These are phyloP conservation scores for Coriolopsis trogii DNA, from an alignment of 1,284 basidiomycete genomes.

Conservation along the genomic window DNA sequence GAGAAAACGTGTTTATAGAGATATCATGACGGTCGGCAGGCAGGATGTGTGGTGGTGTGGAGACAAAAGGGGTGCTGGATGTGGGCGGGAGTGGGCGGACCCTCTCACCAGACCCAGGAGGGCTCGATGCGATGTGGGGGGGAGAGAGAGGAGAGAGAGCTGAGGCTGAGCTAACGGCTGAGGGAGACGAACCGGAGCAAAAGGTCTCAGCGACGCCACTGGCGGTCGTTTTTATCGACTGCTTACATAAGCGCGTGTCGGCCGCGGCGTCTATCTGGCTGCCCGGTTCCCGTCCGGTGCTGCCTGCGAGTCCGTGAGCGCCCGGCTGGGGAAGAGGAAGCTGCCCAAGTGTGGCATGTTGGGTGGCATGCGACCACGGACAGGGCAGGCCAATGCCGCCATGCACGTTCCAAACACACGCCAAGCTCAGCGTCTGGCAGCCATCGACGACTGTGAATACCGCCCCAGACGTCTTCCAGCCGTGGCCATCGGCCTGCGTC, in stretches of 20 bases:
- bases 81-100: conserved; percentile 34
- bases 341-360: too few relatives aligned
- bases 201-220: conserved; percentile 23
- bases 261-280: conserved; percentile 14
- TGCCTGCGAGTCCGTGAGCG: too few relatives aligned
- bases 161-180: conserved; percentile 19
- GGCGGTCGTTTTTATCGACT: conserved; percentile 22
- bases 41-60: conserved; percentile 19
- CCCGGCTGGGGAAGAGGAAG: too few relatives aligned
- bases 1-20: conserved; percentile 35
- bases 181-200: conserved; percentile 31
- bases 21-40: conserved; percentile 39
- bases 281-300: conserved; percentile 1
- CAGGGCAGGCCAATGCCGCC: conserved; percentile 15
- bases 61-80: conserved; percentile 17
- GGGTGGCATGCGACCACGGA: too few relatives aligned
- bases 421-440: conserved; percentile 5
- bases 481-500: conserved; percentile 20
- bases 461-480: conserved; percentile 9
- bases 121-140: conserved; percentile 11
- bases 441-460: conserved; percentile 16
- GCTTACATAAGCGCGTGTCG: conserved; percentile 22
- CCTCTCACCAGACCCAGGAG: conserved; percentile 35
- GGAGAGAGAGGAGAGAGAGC: conserved; percentile 13
- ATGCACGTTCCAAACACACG: conserved; percentile 18